Conservation (phyloP, 2,329 filamentous ascomycete species). For the Delphinella strobiligena region DNA sequence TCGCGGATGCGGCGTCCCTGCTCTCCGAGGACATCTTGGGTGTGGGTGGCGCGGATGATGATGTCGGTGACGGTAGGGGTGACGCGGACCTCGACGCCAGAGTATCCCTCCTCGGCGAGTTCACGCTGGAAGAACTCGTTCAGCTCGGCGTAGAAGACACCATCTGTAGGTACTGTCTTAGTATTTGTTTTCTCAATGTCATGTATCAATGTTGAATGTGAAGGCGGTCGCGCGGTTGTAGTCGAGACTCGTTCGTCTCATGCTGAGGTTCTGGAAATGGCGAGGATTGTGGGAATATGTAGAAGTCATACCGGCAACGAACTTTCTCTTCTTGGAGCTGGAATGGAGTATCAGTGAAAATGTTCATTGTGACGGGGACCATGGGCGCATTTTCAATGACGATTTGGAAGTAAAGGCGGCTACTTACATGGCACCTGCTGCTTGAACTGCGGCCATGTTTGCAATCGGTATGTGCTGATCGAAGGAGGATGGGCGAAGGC, state of each 20-base stretch:
- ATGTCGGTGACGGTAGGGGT: slow-evolving; percentile 99
- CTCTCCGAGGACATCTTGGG: slow-evolving; percentile 99
- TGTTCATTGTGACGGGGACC: too few relatives aligned
- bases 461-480: slow-evolving; percentile 14
- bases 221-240: too few relatives aligned
- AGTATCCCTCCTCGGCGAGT: slow-evolving; percentile 99
- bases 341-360: slow-evolving; percentile 7
- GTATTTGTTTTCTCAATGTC: slow-evolving; percentile 8
- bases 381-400: not conserved
- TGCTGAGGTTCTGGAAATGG: not conserved
- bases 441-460: slow-evolving; percentile 25
- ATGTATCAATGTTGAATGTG: not conserved
- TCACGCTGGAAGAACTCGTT: slow-evolving; percentile 99
- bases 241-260: not conserved
- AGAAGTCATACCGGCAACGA: slow-evolving; percentile 34
- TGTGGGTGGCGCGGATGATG: slow-evolving; percentile 99
- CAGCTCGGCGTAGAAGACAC: slow-evolving; percentile 99
- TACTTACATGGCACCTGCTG: slow-evolving; percentile 12
- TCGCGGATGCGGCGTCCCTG: slow-evolving; percentile 99
- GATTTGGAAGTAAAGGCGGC: too few relatives aligned
- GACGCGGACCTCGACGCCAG: slow-evolving; percentile 98
- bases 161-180: slow-evolving; percentile 43
- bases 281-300: not conserved
- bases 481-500: slow-evolving; percentile 3
- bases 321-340: slow-evolving; percentile 79